phyloP scores from a whole-genome alignment of 495 filamentous ascomycete species.

The Sporormia fimetaria region DNA sequence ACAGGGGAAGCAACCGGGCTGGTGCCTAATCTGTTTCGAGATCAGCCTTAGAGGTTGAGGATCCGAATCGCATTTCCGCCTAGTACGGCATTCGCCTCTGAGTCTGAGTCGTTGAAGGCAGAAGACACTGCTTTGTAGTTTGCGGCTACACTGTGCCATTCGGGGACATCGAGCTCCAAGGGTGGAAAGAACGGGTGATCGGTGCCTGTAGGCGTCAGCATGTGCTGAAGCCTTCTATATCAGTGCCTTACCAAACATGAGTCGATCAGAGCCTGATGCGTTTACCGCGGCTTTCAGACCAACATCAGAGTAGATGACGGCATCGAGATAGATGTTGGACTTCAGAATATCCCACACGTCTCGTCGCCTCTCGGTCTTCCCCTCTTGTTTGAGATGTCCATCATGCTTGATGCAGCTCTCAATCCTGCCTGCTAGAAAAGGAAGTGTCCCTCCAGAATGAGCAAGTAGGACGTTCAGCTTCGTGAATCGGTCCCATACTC shows the following conservation, averaged over 20 bases:
- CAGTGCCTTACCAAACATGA: slow-evolving; percentile 57
- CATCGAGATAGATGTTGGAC: slow-evolving; percentile 84
- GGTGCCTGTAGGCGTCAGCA: slow-evolving; percentile 41
- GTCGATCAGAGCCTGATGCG: slow-evolving; percentile 49
- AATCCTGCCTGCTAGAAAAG: slow-evolving; percentile 79
- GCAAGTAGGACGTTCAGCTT: slow-evolving; percentile 66
- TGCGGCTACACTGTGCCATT: slow-evolving; percentile 74
- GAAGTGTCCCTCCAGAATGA: slow-evolving; percentile 79
- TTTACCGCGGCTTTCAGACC: slow-evolving; percentile 64
- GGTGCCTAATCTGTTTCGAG: too few relatives aligned
- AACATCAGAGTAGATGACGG: slow-evolving; percentile 67
- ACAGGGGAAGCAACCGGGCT: too few relatives aligned
- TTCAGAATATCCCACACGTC: slow-evolving; percentile 69
- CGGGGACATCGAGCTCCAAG: slow-evolving; percentile 44
- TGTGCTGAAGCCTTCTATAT: neutral
- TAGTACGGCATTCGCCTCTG: slow-evolving; percentile 28
- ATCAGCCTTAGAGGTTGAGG: slow-evolving; percentile 17
- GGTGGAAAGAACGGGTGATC: slow-evolving; percentile 96
- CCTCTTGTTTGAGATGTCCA: slow-evolving; percentile 47
- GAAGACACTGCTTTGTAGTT: slow-evolving; percentile 62
- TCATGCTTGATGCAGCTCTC: slow-evolving; percentile 85
- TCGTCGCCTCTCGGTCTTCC: slow-evolving; percentile 39
- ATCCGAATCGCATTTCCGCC: slow-evolving; percentile 32
- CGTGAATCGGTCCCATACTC: slow-evolving; percentile 71
- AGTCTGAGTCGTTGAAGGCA: slow-evolving; percentile 44